Base-by-base conservation (phyloP, 2,329 filamentous ascomycete species). In the Seiridium unicorne region DNA sequence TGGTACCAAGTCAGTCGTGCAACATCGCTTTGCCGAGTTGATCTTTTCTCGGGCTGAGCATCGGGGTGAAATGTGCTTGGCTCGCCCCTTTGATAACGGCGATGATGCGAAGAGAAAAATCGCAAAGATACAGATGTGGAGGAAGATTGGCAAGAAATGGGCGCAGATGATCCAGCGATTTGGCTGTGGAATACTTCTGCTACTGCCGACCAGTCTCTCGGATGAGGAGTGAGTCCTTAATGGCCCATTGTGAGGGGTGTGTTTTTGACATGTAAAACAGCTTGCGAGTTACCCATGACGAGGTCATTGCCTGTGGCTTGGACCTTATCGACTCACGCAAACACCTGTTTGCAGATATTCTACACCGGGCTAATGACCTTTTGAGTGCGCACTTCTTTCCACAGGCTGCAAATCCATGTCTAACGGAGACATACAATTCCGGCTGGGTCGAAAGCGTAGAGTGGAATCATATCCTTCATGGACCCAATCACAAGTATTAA, bases 111-210 rank as follows among this genome's bases (percentile, higher is more conserved):
- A 55, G 31, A 55, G 5, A 5, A 13, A 35, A 55, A 42, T 55
- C 26, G 9, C 8, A 10, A 55, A 55, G 35, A 55, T 55, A 5
- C 38, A 42, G 35, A 31, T 55, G 35, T 55, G 51, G 51, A 55
- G 51, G 31, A 55, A 55, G 51, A 40, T 9, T 44, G 51, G 51
- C 8, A 55, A 55, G 51, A 9, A 55, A 9, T 55, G 51, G 51
- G 51, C 51, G 13, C 6, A 55, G 18, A 5, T 55, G 10, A 55
- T 55, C 36, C 5, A 11, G 34, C 51, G 51, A 10, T 55, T 55
- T 55, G 51, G 51, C 6, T 31, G 18, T 44, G 38, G 35, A 5
- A 55, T 55, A 10, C 51, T 55, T 31, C 51, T 40, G 36, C 51
- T 55, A 6, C 5, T 55, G 31, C 51, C 51, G 5, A 9, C 34